Percentiles rank a stretch among this genome's conserved stretches.
Evolutionary conservation across 805 yeast genomes (phyloP).

Genomic region (Zygoascus bituminiphila): DNA sequence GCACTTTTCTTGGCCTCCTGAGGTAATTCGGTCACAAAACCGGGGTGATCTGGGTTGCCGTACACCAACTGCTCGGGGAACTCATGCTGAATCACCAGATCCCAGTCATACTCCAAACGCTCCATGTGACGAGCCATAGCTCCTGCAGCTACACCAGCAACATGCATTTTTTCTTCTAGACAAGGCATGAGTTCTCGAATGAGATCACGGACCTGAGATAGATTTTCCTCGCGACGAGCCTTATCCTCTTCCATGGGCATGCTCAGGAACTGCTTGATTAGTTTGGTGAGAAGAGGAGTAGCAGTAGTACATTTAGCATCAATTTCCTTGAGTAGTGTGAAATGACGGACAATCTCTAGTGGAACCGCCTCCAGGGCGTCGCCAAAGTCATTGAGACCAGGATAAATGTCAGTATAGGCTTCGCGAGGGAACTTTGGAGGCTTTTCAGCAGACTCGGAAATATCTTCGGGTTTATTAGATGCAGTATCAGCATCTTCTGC

Average conservation of each 20-base stretch:
- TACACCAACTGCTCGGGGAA: slow-evolving; percentile 70
- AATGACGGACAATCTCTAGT: slow-evolving; percentile 67
- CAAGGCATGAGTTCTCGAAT: slow-evolving; percentile 77
- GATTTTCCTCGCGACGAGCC: slow-evolving; percentile 10
- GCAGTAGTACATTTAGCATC: slow-evolving; percentile 86
- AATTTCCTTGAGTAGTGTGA: slow-evolving; percentile 83
- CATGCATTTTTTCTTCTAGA: slow-evolving; percentile 94
- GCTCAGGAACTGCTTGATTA: slow-evolving; percentile 42
- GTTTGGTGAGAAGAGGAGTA: slow-evolving; percentile 54
- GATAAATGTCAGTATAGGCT: slow-evolving; percentile 33
- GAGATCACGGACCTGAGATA: slow-evolving; percentile 33
- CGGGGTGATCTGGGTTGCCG: slow-evolving; percentile 84
- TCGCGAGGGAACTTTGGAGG: not conserved
- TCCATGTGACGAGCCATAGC: slow-evolving; percentile 57
- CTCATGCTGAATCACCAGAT: slow-evolving; percentile 63
- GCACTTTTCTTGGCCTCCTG: slow-evolving; percentile 43
- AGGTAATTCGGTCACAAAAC: slow-evolving; percentile 44
- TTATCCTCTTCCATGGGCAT: slow-evolving; percentile 21
- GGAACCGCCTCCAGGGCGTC: slow-evolving; percentile 93
- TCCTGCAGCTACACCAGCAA: slow-evolving; percentile 84
- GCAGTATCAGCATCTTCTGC: not conserved
- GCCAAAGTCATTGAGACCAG: slow-evolving; percentile 85
- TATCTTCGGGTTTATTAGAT: not conserved
- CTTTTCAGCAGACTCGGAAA: not conserved
- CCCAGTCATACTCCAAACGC: slow-evolving; percentile 74